Percentiles rank a stretch among this genome's conserved stretches.
Evolutionary conservation across 75 land plant genomes (phyloP).

Genomic region (Sequoia sempervirens): DNA sequence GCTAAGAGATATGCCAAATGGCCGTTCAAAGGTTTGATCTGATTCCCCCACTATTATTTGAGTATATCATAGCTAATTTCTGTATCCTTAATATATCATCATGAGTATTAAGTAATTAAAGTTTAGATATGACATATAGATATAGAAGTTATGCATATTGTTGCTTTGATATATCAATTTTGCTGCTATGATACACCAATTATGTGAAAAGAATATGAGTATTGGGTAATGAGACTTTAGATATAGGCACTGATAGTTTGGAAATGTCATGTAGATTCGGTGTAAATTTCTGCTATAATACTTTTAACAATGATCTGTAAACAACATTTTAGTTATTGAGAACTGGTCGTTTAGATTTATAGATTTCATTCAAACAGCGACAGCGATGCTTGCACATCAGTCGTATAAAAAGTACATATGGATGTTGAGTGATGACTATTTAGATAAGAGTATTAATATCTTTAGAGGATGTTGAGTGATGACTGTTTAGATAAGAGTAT

Average conservation of each 20-base stretch:
- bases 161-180: too few relatives aligned
- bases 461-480: too few relatives aligned
- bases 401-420: too few relatives aligned
- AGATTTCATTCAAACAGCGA: neutral
- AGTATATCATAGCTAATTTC: neutral
- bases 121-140: neutral
- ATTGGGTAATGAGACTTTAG: neutral
- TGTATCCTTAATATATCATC: neutral
- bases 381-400: too few relatives aligned
- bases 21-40: constrained; percentile 61
- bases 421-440: too few relatives aligned
- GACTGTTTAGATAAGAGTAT: too few relatives aligned
- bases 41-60: neutral
- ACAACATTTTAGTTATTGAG: neutral
- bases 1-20: constrained; percentile 70
- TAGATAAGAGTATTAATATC: too few relatives aligned
- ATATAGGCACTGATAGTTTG: neutral
- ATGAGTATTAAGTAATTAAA: neutral
- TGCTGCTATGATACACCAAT: neutral
- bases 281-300: too few relatives aligned
- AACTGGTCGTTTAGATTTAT: neutral
- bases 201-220: neutral
- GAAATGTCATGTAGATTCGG: too few relatives aligned
- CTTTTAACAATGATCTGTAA: too few relatives aligned
- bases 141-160: too few relatives aligned